phyloP scores from a whole-genome alignment of 257 asterid species.

The Craterostigma plantagineum region DNA sequence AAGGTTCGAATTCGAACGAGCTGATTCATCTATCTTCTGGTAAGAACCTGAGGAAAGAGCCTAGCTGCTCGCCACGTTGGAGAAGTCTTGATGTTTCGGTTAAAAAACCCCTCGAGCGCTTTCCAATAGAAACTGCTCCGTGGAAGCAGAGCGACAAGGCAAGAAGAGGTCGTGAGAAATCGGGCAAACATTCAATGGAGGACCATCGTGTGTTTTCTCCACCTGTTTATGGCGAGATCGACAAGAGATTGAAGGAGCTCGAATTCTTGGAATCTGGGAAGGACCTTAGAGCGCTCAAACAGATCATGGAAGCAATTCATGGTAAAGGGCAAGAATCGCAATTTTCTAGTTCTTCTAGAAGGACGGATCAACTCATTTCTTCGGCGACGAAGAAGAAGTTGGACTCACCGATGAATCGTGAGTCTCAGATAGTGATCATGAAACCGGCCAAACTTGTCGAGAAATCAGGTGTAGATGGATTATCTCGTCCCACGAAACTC shows the following conservation, averaged over 20 bases:
- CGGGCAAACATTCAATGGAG: no score
- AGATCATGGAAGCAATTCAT: constrained; percentile 88
- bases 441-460: constrained; percentile 65
- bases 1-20: constrained; percentile 5
- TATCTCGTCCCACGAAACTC: no score
- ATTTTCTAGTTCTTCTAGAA: constrained; percentile 9
- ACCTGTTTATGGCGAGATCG: constrained; percentile 84
- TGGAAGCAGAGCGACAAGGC: constrained; percentile 59
- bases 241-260: constrained; percentile 71
- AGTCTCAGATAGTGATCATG: constrained; percentile 82
- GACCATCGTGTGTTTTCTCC: constrained; percentile 18
- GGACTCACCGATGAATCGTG: constrained; percentile 18
- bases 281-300: constrained; percentile 94
- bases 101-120: constrained; percentile 49
- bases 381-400: constrained; percentile 17
- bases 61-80: constrained; percentile 69
- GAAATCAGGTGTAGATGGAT: no score
- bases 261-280: constrained; percentile 77
- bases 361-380: constrained; percentile 15
- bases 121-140: constrained; percentile 90
- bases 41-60: constrained; percentile 46
- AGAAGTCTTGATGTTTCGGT: constrained; percentile 36
- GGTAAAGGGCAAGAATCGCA: constrained; percentile 28
- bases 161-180: constrained; percentile 24
- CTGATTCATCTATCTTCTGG: constrained; percentile 21